Conservation (phyloP, 257 asterid genomes). For the Solanum microdontum region DNA sequence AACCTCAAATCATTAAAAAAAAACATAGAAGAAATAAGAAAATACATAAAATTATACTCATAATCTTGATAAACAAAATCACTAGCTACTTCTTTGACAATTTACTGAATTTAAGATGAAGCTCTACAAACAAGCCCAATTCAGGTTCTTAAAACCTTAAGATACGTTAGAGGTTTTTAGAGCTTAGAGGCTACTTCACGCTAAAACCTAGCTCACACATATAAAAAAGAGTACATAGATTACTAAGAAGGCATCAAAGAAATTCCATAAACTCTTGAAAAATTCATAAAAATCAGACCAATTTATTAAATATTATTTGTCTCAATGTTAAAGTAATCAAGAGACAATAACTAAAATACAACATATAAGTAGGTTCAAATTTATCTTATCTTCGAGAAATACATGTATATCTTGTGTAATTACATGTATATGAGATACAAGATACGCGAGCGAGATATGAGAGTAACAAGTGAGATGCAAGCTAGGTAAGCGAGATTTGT, state of each 20-base stretch:
- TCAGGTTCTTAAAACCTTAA: background rate
- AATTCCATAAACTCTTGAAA: background rate
- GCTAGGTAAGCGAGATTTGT: rapidly evolving
- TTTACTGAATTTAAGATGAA: no score
- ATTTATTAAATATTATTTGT: no score
- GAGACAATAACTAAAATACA: background rate
- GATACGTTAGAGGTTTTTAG: background rate
- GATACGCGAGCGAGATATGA: background rate
- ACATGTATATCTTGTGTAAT: no score
- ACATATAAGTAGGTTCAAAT: background rate
- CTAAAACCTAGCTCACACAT: background rate
- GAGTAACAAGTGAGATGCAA: background rate
- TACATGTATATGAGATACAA: background rate
- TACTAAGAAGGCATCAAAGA: background rate
- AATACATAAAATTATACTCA: no score
- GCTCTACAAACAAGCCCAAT: background rate
- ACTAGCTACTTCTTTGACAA: background rate
- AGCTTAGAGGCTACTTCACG: background rate
- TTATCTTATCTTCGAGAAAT: no score
- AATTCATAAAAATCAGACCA: no score
- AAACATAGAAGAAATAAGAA: background rate
- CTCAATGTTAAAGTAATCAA: background rate
- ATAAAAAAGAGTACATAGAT: no score
- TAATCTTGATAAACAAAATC: no score
- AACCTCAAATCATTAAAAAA: background rate